Conservation (phyloP, 768 basidiomycete genomes). For the Amanita fuliginea region DNA sequence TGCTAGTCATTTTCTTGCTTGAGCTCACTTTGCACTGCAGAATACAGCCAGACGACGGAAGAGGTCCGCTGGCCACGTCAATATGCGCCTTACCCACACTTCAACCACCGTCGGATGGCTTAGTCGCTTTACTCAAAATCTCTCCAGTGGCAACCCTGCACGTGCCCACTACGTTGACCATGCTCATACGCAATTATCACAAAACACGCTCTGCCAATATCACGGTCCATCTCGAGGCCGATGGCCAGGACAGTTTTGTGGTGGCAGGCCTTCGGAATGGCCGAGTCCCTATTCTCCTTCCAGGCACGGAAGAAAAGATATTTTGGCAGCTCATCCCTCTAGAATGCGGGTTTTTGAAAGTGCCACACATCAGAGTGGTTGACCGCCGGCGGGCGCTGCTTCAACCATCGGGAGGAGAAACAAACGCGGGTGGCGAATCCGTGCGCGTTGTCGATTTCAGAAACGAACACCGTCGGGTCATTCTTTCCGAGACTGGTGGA, state of each 20-base stretch:
- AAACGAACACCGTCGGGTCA: constrained; percentile 20
- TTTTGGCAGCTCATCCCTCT: constrained; percentile 63
- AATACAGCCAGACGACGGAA: constrained; percentile 30
- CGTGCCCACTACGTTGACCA: constrained; percentile 38
- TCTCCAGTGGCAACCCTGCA: constrained; percentile 61
- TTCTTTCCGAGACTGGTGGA: constrained; percentile 6
- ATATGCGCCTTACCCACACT: constrained; percentile 51
- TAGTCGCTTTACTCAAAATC: constrained; percentile 56
- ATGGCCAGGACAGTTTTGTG: constrained; percentile 62
- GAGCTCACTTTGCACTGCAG: constrained; percentile 20
- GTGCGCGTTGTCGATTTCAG: constrained; percentile 46
- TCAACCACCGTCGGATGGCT: constrained; percentile 43
- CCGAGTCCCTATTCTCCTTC: constrained; percentile 60
- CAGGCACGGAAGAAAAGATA: constrained; percentile 56
- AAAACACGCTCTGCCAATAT: constrained; percentile 57
- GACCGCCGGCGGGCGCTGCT: constrained; percentile 33
- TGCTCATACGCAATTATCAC: constrained; percentile 58
- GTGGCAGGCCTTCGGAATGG: constrained; percentile 65
- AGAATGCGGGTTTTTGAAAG: constrained; percentile 55
- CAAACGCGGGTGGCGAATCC: constrained; percentile 33
- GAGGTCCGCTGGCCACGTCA: constrained; percentile 36
- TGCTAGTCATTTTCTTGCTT: constrained; percentile 1
- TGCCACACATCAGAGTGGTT: constrained; percentile 52
- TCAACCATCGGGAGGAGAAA: constrained; percentile 20
- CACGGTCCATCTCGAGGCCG: constrained; percentile 62